Base-by-base conservation (phyloP, 1,139 yeast genomes). In the Saccharomycopsis hybrid region DNA sequence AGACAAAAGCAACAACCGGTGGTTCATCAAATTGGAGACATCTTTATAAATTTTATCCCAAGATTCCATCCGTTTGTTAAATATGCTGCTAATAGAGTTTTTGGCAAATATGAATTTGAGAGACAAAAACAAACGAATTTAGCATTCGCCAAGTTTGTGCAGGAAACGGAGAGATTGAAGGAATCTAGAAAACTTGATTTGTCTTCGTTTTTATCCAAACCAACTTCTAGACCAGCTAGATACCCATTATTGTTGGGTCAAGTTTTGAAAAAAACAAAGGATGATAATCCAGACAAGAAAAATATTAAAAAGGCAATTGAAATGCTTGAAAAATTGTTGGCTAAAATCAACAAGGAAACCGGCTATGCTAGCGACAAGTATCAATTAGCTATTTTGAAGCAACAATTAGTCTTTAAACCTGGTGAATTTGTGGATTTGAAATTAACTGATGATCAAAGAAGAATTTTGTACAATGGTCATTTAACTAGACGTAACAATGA, bases 291-390 rank as follows among this genome's bases (percentile, higher is more conserved):
- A 11, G 98, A 92, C 62, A 75, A 78, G 59, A 81, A 79, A 53
- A 79, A 82, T 58, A 71, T 92, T 52, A 73, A 78, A 18, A 79
- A 80, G 57, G 95, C 96, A 8, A 78, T 87, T 58, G 86, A 79
- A 50, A 80, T 84, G 59, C 77, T 92, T 45, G 83, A 84, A 56
- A 85, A 79, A 56, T 80, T 89, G 54, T 77, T 92, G 68, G 82
- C 76, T 31, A 78, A 85, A 63, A 89, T 92, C 58, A 94, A 94
- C 65, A 72, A 80, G 44, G 97, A 90, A 61, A 85, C 96, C 47
- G 98, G 98, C 66, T 90, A 85, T 60, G 88, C 95, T 47, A 92
- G 95, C 38, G 97, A 92, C 70, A 77, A 96, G 57, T 90, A 89
- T 68, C 88, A 89, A 60, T 75, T 92, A 55, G 85, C 89, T 74